Percentiles rank a stretch among this genome's conserved stretches.
phyloP scores from a whole-genome alignment of 75 land plant genomes.

The Isoetes taiwanensis region DNA sequence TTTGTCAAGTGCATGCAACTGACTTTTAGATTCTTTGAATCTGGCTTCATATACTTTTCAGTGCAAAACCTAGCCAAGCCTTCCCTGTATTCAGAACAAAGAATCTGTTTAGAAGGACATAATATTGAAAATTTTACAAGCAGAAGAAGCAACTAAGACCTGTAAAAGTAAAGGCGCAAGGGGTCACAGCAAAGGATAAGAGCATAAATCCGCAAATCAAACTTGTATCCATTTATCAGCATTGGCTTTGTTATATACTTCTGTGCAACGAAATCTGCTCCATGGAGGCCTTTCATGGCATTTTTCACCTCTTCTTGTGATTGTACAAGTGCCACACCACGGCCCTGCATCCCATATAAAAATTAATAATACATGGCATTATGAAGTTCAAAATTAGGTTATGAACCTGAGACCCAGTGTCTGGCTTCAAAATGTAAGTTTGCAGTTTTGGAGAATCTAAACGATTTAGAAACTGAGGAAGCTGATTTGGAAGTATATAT shows the following conservation, averaged over 20 bases:
- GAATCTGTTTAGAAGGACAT: too few species aligned
- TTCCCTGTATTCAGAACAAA: too few species aligned
- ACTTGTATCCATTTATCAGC: conserved; percentile 4
- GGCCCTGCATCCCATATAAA: not conserved
- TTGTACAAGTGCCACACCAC: conserved; percentile 2
- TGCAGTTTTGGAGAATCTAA: not conserved
- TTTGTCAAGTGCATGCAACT: conserved; percentile 8
- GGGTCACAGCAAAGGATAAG: not conserved
- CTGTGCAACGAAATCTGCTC: conserved; percentile 7
- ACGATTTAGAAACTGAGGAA: not conserved
- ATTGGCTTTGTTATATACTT: conserved; percentile 3
- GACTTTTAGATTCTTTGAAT: not conserved
- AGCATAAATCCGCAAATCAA: not conserved
- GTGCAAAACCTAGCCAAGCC: conserved; percentile 7
- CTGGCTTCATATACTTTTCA: not conserved
- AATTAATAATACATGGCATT: not conserved
- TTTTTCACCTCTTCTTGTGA: not conserved
- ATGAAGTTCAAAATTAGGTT: not conserved
- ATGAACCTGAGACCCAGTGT: conserved; percentile 1
- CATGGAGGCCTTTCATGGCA: conserved; percentile 4
- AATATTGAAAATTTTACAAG: too few species aligned
- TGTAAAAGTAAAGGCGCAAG: conserved; percentile 2
- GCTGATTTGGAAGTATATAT: not conserved
- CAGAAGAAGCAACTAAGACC: too few species aligned
- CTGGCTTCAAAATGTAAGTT: not conserved